Conservation (phyloP, 257 asterid species). For the Cruciata laevipes region DNA sequence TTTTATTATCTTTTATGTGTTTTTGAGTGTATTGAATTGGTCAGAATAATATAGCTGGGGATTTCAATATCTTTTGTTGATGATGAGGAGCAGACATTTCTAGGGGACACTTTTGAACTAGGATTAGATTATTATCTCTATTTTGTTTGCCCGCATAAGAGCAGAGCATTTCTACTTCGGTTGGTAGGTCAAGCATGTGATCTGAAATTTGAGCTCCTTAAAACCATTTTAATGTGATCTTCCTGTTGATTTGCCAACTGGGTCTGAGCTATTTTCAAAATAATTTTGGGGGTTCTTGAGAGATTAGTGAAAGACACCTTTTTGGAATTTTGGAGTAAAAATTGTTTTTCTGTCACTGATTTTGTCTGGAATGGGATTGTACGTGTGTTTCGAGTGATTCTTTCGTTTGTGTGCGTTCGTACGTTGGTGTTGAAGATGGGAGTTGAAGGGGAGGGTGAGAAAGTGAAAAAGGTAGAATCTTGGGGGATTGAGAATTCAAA, state of each 20-base stretch:
- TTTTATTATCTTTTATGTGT: constrained; percentile 13
- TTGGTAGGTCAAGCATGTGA: constrained; percentile 31
- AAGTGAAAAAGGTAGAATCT: constrained; percentile 33
- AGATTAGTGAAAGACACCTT: constrained; percentile 13
- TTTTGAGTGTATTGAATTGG: constrained; percentile 33
- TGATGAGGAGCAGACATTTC: constrained; percentile 30
- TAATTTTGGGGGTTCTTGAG: constrained; percentile 16
- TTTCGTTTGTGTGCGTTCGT: constrained; percentile 18
- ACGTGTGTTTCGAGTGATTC: constrained; percentile 24
- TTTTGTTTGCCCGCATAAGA: constrained; percentile 10
- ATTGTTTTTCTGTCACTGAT: constrained; percentile 26
- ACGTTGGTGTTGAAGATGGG: constrained; percentile 53
- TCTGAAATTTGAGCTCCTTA: constrained; percentile 21
- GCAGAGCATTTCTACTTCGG: constrained; percentile 14
- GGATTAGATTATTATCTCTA: constrained; percentile 22
- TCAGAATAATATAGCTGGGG: constrained; percentile 40
- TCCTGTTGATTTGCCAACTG: constrained; percentile 21
- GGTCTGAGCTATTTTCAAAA: constrained; percentile 21
- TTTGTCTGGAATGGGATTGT: constrained; percentile 33
- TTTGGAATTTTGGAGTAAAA: constrained; percentile 12
- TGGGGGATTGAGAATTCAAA: constrained; percentile 44
- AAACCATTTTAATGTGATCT: constrained; percentile 15
- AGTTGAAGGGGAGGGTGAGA: constrained; percentile 28
- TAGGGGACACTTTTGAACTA: constrained; percentile 37
- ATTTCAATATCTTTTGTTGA: constrained; percentile 30